Evolutionary conservation across 2,329 filamentous ascomycete genomes (phyloP), one percentile per base, ranked within the genome.

Genomic region (Capronia epimyces): DNA sequence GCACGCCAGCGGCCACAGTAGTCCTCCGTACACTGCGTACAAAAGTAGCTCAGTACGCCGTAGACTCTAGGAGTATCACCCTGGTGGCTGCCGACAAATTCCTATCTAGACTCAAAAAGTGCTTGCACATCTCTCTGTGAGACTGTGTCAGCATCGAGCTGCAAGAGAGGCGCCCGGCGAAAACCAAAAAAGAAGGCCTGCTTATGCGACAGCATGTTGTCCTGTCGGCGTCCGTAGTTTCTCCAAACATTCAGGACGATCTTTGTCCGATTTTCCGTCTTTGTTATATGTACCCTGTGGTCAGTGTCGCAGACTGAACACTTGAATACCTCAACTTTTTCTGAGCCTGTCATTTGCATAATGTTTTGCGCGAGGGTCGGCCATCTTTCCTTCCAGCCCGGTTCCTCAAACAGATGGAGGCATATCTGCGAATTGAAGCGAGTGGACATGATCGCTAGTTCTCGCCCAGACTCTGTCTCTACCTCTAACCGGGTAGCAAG

Each of bases 261-360:
- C 32, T n/a, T 56, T 41, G 22, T 24, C 27, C 27, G 43, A 37
- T 39, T 40, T 29, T 22, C 50, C 21, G 2, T 29, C 18, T 48
- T 50, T 29, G 44, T 29, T 43, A 49, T 25, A 18, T 48, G 39
- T 18, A 56, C 8, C 39, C 42, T 24, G 27, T 50, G 37, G 43
- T 53, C 47, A 48, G 43, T 45, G 29, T 50, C 53, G 47, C 50
- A 53, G 50, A 50, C 53, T 20, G 43, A 18, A 43, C 53, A 56
- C 47, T 56, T 56, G 44, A 51, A 53, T 18, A 53, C 31, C 21
- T 45, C 47, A 15, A 31, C 46, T 42, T 40, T 49, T 40, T 50
- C 46, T 36, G 46, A 46, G 46, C 49, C 49, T 47, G 27, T 47
- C 42, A 53, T 50, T 16, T 31, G 41, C 46, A 15, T 16, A 29